Evolutionary conservation across 2,329 filamentous ascomycete species (phyloP).

Genomic region (Bipolaris zeicola): DNA sequence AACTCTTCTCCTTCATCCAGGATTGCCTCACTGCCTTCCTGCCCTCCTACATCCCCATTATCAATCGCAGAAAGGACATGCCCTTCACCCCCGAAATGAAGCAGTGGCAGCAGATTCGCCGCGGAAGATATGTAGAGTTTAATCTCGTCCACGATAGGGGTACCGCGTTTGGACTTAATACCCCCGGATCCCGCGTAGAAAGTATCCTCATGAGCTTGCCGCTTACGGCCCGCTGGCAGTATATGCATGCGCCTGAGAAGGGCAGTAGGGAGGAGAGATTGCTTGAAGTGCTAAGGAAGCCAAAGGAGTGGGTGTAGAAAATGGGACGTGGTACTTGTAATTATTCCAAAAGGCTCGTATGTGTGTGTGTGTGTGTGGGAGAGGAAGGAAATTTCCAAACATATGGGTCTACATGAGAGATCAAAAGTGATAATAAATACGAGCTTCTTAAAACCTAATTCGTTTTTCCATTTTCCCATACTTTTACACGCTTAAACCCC

Average conservation of each 20-base stretch:
- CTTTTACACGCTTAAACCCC: not conserved
- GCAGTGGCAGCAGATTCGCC: conserved; percentile 92
- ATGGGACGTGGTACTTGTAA: not conserved
- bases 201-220: conserved; percentile 98
- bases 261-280: conserved; percentile 79
- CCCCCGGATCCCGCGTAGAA: conserved; percentile 88
- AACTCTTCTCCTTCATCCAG: conserved; percentile 86
- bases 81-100: conserved; percentile 84
- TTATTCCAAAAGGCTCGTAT: not conserved
- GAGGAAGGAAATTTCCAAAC: too few relatives aligned
- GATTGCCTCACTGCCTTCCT: conserved; percentile 86
- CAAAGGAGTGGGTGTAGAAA: conserved; percentile 62
- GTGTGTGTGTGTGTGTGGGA: too few relatives aligned
- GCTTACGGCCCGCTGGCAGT: conserved; percentile 89
- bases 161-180: conserved; percentile 91
- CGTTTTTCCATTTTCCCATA: too few relatives aligned
- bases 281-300: conserved; percentile 70
- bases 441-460: too few relatives aligned
- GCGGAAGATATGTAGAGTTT: conserved; percentile 98
- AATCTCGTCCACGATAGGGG: conserved; percentile 97
- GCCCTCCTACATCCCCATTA: conserved; percentile 87
- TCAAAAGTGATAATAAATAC: too few relatives aligned
- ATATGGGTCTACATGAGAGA: too few relatives aligned
- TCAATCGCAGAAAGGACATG: conserved; percentile 89
- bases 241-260: conserved; percentile 86